phyloP scores from a whole-genome alignment of 2,329 filamentous ascomycete species.

The Aspergillus phoenicis region DNA sequence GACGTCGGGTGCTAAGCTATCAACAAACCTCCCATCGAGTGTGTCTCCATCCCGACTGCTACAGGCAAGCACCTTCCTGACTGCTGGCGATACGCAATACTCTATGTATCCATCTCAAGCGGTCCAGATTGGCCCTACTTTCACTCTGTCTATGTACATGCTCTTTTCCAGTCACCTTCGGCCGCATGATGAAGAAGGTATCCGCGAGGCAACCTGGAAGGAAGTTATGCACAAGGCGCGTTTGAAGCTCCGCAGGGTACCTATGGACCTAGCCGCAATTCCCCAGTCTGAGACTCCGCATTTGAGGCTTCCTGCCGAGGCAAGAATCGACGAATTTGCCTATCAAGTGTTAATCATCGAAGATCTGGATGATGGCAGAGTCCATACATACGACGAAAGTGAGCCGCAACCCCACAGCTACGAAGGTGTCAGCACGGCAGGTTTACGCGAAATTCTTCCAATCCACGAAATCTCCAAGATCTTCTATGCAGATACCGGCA shows the following conservation, averaged over 20 bases:
- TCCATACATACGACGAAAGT: conserved; percentile 66
- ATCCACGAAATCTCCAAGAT: conserved; percentile 82
- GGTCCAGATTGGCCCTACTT: conserved; percentile 84
- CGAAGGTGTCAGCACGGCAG: conserved; percentile 63
- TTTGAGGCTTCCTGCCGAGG: conserved; percentile 42
- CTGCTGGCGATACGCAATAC: conserved; percentile 83
- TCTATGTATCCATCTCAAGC: conserved; percentile 62
- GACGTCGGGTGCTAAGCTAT: conserved; percentile 85
- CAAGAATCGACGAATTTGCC: conserved; percentile 64
- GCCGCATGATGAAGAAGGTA: conserved; percentile 57
- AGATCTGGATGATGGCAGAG: conserved; percentile 72
- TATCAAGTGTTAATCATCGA: conserved; percentile 84
- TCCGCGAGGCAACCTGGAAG: conserved; percentile 80
- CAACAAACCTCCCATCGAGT: conserved; percentile 73
- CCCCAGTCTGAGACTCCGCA: conserved; percentile 18
- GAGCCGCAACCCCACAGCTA: conserved; percentile 60
- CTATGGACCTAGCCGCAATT: conserved; percentile 54
- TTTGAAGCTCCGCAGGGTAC: conserved; percentile 75
- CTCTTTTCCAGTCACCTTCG: conserved; percentile 79
- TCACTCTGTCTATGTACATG: conserved; percentile 91
- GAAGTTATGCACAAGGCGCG: conserved; percentile 93
- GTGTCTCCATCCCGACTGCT: conserved; percentile 89
- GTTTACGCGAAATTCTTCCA: conserved; percentile 67
- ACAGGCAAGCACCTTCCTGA: conserved; percentile 90
- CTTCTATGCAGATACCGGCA: conserved; percentile 89